Evolutionary conservation across 2,329 filamentous ascomycete species (phyloP), one percentile per base, ranked within the genome.

Genomic region (Aspergillus sergii): DNA sequence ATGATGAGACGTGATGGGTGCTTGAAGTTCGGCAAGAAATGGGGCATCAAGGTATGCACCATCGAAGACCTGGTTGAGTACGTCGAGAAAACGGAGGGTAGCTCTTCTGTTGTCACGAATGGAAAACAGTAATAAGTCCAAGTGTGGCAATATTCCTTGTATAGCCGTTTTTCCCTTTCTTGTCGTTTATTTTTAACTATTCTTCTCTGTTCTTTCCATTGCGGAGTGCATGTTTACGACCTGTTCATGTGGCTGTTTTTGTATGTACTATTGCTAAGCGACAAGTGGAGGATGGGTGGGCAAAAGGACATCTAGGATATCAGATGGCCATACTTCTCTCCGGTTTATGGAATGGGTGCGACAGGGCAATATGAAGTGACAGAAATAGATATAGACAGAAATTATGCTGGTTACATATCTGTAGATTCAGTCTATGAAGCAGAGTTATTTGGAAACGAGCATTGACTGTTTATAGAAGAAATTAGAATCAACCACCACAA

Each of bases 1-100:
- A 99, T 99, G 95, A 89, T 98, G 88, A 83, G 93, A 69, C 88
- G 93, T 67, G 93, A 97, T 81, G 91, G 88, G 43, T 97, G 94
- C 80, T 83, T 99, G 74, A 86, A 84, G 57, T 99, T 99, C 84
- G 95, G 93, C 32, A 88, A 88, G 79, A 89, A 85, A 79, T 98
- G 91, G 89, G 93, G 93, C 5, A 83, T 99, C 70, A 95, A 91
- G 83, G 93, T 96, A 63, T 96, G 94, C 80, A 98, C 95, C 34
- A 98, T 99, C 80, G 93, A 94, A 76, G 93, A 94, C 79, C 79
- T 99, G 80, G 90, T 94, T 32, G 83, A 82, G 62, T 91, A 96
- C 76, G 81, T 97, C 63, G 90, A 95, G 78, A 89, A 88, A 82
- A 89, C 84, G 45, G 89, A 94, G 80, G 89, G 89, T 12, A 39